Evolutionary conservation across 2,329 filamentous ascomycete species (phyloP), one percentile per base, ranked within the genome.

Genomic region (Massarina eburnea): DNA sequence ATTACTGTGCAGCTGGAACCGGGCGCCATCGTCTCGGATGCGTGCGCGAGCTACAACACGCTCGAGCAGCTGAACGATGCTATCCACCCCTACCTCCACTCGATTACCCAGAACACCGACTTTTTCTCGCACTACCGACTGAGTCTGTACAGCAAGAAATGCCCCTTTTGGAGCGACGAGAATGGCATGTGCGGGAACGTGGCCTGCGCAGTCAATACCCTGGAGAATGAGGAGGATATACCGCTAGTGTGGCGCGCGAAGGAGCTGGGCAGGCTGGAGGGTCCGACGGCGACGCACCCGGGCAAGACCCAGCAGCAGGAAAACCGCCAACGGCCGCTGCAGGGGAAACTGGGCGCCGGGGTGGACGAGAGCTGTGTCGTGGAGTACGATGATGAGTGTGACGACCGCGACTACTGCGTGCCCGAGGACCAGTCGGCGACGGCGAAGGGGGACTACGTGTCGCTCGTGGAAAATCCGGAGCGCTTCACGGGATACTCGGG

Each of bases 101-200:
- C 89, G 44, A 82, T 99, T 36, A 95, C 90, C 0, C 83, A 83
- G 59, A 84, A 88, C 42, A 95, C 92, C 70, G 94, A 99, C 72
- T 99, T 96, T 80, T 99, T 99, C 74, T 92, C 92, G 42, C 91
- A 97, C 73, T 99, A 97, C 75, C 86, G 94, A 46, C 76, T 99
- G 36, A 97, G 96, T 69, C 80, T 99, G 17, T 99, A 90, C 73
- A 88, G 95, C 71, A 96, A 94, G 71, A 84, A 83, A 73, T 99
- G 94, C 65, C 94, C 94, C 0, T 99, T 97, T 70, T 99, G 94
- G 92, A 83, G 85, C 65, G 94, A 99, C 70, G 86, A 91, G 51
- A 87, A 88, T 71, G 89, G 89, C 70, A 89, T 96, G 80, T 99
- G 94, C 72, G 94, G 91, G 55, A 99, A 99, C 73, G 91, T 95